Conservation (phyloP, 1,284 basidiomycete species). For the Amylostereum areolatum region DNA sequence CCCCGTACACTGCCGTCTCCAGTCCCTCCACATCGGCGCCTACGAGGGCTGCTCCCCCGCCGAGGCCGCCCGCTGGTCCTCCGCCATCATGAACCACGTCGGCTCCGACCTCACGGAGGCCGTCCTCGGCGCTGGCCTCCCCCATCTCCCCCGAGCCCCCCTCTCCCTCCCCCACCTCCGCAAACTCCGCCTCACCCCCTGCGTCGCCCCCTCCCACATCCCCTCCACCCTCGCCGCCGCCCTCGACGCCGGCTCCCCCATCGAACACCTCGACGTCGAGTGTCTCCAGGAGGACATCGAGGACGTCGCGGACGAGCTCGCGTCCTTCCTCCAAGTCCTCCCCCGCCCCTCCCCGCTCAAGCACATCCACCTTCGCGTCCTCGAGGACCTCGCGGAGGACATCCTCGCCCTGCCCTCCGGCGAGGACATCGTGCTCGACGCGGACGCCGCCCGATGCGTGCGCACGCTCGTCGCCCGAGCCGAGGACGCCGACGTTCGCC, state of each 20-base stretch:
- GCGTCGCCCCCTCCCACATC: constrained; percentile 55
- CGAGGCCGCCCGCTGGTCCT: constrained; percentile 55
- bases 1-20: constrained; percentile 42
- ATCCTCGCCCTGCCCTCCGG: not conserved
- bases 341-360: constrained; percentile 7
- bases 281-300: constrained; percentile 26
- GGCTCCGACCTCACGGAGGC: constrained; percentile 49
- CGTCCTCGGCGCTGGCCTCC: constrained; percentile 46
- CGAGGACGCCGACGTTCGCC: constrained; percentile 8
- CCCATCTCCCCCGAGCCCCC: constrained; percentile 32
- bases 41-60: constrained; percentile 51
- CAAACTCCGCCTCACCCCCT: constrained; percentile 52
- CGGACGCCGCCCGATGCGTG: constrained; percentile 1
- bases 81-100: constrained; percentile 51
- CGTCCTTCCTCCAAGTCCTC: constrained; percentile 13
- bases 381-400: constrained; percentile 8
- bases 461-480: constrained; percentile 2
- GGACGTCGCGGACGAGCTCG: constrained; percentile 23
- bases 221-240: constrained; percentile 53
- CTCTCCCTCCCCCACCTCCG: constrained; percentile 46
- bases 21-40: constrained; percentile 54
- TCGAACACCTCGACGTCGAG: constrained; percentile 43
- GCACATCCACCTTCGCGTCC: constrained; percentile 5
- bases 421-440: constrained; percentile 1
- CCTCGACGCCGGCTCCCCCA: constrained; percentile 46